A percentile compares a stretch with the other conserved stretches of the same genome.
Evolutionary conservation across 1,284 basidiomycete species (phyloP).

Genomic region (Leucoagaricus sp.): DNA sequence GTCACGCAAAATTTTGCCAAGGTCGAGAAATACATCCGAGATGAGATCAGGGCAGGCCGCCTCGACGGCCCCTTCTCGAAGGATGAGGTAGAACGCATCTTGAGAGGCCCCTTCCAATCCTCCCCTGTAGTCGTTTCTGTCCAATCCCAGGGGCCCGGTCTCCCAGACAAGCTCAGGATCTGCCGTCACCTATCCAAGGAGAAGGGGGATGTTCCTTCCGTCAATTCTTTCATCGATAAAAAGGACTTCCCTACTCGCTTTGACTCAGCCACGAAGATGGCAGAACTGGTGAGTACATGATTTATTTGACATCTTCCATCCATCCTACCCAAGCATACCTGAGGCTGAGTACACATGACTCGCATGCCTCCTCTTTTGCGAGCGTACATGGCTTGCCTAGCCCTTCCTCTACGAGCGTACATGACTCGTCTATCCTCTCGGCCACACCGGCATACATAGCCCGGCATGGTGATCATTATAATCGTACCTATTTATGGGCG

Average conservation of each 20-base stretch:
- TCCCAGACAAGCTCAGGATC: slow-evolving; percentile 22
- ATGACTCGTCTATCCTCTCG: too few species aligned
- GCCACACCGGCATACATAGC: too few species aligned
- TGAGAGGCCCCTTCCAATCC: slow-evolving; percentile 26
- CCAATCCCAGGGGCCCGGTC: slow-evolving; percentile 18
- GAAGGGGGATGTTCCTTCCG: slow-evolving; percentile 16
- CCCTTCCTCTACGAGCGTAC: too few species aligned
- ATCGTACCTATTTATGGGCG: too few species aligned
- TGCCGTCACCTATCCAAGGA: slow-evolving; percentile 27
- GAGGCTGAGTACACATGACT: too few species aligned
- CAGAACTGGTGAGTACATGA: slow-evolving; percentile 33
- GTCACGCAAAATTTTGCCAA: slow-evolving; percentile 11
- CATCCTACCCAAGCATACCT: too few species aligned
- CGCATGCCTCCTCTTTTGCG: too few species aligned
- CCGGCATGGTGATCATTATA: too few species aligned
- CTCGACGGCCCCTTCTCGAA: slow-evolving; percentile 36
- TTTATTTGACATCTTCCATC: neutral
- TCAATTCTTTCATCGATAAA: slow-evolving; percentile 32
- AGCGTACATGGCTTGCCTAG: too few species aligned
- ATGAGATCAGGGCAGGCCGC: slow-evolving; percentile 24
- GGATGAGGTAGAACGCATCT: slow-evolving; percentile 28
- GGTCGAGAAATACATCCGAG: slow-evolving; percentile 29
- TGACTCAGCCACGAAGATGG: slow-evolving; percentile 27
- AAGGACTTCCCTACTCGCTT: slow-evolving; percentile 33
- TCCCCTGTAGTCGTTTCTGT: slow-evolving; percentile 25